These are phyloP conservation scores for Boletus rufocinnamomeus DNA, from an alignment of 768 basidiomycete species.

Conservation along the genomic window DNA sequence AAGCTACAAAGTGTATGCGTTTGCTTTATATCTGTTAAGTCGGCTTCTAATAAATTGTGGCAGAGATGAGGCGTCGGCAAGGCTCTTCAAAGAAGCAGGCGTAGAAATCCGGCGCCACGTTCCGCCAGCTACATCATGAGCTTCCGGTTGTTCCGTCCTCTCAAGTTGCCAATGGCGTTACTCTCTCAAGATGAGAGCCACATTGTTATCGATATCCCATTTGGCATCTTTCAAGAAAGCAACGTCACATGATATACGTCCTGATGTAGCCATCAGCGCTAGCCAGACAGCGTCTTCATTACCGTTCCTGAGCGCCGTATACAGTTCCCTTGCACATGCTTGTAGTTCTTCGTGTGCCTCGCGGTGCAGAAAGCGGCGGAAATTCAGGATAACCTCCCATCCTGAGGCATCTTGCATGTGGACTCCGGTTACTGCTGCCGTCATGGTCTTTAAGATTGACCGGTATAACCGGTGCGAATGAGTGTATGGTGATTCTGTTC, in stretches of 20 bases:
- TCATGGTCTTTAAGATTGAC: constrained; percentile 76
- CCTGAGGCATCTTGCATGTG: constrained; percentile 66
- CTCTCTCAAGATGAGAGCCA: constrained; percentile 30
- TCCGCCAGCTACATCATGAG: constrained; percentile 38
- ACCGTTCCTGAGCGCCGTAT: constrained; percentile 53
- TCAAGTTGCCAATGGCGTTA: constrained; percentile 23
- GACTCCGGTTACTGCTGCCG: constrained; percentile 63
- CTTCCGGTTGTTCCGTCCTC: constrained; percentile 1
- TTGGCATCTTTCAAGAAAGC: constrained; percentile 52
- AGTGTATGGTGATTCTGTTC: constrained; percentile 74
- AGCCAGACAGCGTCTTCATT: constrained; percentile 90
- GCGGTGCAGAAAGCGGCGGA: constrained; percentile 73
- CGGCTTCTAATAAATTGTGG: constrained; percentile 3
- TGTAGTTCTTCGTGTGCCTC: constrained; percentile 77
- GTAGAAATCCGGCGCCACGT: constrained; percentile 77
- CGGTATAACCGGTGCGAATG: constrained; percentile 78
- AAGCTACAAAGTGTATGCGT: constrained; percentile 88
- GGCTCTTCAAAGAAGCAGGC: constrained; percentile 76
- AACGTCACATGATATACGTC: constrained; percentile 42
- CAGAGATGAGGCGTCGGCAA: constrained; percentile 82
- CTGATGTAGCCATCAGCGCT: constrained; percentile 57
- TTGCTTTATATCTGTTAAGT: not conserved
- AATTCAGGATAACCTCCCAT: constrained; percentile 81
- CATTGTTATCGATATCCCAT: constrained; percentile 62
- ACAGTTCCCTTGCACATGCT: constrained; percentile 61